Percentiles rank a stretch among this genome's conserved stretches.
These are phyloP conservation scores for Cladosporium sp. DNA, from an alignment of 2,329 filamentous ascomycete species.

Conservation along the genomic window DNA sequence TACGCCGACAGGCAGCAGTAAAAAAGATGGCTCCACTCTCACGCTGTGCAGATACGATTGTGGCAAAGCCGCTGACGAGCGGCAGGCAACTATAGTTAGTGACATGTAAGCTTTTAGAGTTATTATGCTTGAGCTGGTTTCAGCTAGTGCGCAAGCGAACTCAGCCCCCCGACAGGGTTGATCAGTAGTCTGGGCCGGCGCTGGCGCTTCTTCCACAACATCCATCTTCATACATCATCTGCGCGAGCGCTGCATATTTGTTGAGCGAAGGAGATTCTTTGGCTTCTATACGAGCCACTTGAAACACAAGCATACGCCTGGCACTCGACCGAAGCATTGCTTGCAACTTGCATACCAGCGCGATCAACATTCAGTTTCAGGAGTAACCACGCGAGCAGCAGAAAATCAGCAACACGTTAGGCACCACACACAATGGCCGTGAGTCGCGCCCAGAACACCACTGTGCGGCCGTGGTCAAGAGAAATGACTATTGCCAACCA, in stretches of 20 bases:
- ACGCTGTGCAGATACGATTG: not conserved
- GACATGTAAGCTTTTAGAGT: slow-evolving; percentile 1
- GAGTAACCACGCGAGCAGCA: not conserved
- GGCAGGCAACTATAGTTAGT: not conserved
- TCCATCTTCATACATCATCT: not conserved
- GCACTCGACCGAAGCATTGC: not conserved
- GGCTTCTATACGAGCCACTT: not conserved
- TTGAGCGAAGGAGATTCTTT: not conserved
- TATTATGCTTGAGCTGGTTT: slow-evolving; percentile 1
- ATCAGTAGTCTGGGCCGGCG: too few relatives aligned
- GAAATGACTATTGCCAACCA: not conserved
- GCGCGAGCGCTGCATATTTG: not conserved
- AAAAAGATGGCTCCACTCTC: not conserved
- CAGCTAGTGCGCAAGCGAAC: not conserved
- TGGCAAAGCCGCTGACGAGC: not conserved
- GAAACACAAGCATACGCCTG: too few relatives aligned
- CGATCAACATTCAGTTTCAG: not conserved
- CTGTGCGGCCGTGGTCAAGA: not conserved
- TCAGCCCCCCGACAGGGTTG: too few relatives aligned
- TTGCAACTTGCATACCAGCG: slow-evolving; percentile 2
- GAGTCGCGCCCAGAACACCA: not conserved
- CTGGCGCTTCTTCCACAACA: not conserved
- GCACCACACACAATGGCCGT: not conserved
- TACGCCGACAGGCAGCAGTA: not conserved
- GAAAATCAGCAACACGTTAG: not conserved